Evolutionary conservation across 805 yeast species (phyloP).

Genomic region (Hanseniaspora osmophila): DNA sequence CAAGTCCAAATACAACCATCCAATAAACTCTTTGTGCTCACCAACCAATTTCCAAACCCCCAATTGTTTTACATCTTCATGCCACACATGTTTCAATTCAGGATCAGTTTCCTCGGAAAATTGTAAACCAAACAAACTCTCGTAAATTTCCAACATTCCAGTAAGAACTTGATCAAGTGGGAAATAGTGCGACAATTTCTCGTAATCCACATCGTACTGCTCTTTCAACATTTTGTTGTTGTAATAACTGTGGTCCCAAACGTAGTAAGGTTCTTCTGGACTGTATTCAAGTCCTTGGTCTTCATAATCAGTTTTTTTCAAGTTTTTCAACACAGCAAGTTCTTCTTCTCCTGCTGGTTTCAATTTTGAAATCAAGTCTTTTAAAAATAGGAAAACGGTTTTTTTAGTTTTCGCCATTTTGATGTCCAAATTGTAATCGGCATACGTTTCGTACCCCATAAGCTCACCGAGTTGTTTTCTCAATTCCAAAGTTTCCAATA

Average conservation of each 20-base stretch:
- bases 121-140: slow-evolving; percentile 51
- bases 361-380: slow-evolving; percentile 45
- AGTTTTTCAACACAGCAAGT: slow-evolving; percentile 28
- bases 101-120: slow-evolving; percentile 37
- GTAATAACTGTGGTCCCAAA: slow-evolving; percentile 67
- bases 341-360: slow-evolving; percentile 48
- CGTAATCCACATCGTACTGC: slow-evolving; percentile 58
- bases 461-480: slow-evolving; percentile 48
- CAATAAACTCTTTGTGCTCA: slow-evolving; percentile 50
- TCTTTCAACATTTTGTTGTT: slow-evolving; percentile 51
- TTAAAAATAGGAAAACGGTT: slow-evolving; percentile 45
- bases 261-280: slow-evolving; percentile 24
- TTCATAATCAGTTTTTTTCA: slow-evolving; percentile 41
- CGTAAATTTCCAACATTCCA: slow-evolving; percentile 62
- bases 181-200: slow-evolving; percentile 61
- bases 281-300: slow-evolving; percentile 18
- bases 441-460: slow-evolving; percentile 54
- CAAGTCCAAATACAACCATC: slow-evolving; percentile 67
- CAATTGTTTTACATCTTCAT: slow-evolving; percentile 60
- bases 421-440: slow-evolving; percentile 59
- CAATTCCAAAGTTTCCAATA: slow-evolving; percentile 43
- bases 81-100: slow-evolving; percentile 45
- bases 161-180: slow-evolving; percentile 54
- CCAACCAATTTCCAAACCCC: slow-evolving; percentile 59
- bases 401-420: slow-evolving; percentile 66